Evolutionary conservation across 768 basidiomycete species (phyloP).

Genomic region (Tylopilus intermedius): DNA sequence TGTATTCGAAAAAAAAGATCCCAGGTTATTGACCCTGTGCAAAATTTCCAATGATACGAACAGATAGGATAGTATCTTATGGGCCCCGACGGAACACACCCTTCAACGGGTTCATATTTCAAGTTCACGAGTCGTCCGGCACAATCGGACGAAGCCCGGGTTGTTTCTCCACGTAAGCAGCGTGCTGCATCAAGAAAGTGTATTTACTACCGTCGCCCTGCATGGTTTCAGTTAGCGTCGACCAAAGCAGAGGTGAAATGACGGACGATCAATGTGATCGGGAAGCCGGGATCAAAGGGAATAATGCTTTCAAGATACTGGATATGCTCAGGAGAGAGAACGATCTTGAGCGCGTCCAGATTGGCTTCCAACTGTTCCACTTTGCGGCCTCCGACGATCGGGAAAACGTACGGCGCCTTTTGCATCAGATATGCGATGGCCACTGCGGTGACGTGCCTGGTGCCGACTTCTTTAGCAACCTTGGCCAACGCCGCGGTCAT

Average conservation of each 20-base stretch:
- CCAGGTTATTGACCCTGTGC: background rate
- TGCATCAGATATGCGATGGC: conserved; percentile 44
- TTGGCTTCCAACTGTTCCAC: conserved; percentile 40
- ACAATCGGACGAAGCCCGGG: conserved; percentile 5
- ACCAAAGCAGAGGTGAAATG: background rate
- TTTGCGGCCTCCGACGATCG: conserved; percentile 41
- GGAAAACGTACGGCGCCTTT: conserved; percentile 43
- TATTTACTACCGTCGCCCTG: conserved; percentile 28
- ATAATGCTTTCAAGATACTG: conserved; percentile 32
- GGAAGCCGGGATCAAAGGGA: conserved; percentile 40
- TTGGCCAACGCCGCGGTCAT: conserved; percentile 34
- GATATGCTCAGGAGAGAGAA: conserved; percentile 36
- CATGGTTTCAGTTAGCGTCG: background rate
- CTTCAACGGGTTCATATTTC: background rate
- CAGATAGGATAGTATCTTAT: background rate
- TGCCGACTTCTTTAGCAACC: conserved; percentile 38
- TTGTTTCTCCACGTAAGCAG: conserved; percentile 21
- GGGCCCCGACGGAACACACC: background rate
- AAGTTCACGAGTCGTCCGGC: conserved; percentile 6
- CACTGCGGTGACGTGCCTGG: conserved; percentile 32
- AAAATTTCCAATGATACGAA: background rate
- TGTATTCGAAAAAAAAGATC: background rate
- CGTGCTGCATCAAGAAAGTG: conserved; percentile 2
- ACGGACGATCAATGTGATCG: conserved; percentile 31
- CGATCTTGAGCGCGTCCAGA: conserved; percentile 39